Percentiles rank a stretch among this genome's conserved stretches.
These are phyloP conservation scores for Ampelocalamus luodianensis DNA, from an alignment of 176 grass and related monocot genomes.

Conservation along the genomic window DNA sequence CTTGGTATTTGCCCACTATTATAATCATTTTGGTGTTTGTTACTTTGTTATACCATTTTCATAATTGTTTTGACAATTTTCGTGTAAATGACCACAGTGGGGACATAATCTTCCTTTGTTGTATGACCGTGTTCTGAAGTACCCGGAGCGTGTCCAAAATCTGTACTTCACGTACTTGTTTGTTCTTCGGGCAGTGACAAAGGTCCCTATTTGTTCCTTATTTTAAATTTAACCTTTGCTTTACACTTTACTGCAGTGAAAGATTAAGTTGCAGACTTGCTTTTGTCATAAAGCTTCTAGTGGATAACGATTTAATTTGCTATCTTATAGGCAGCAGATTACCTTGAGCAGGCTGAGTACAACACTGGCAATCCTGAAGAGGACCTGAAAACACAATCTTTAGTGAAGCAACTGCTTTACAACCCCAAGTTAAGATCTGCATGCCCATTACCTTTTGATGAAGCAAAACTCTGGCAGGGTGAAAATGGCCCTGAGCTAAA, in stretches of 20 bases:
- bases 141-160: conserved; percentile 84
- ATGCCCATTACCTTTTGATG: conserved; percentile 80
- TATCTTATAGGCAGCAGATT: conserved; percentile 82
- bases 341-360: conserved; percentile 56
- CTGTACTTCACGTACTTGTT: conserved; percentile 93
- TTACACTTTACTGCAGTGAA: not conserved
- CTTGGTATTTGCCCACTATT: conserved; percentile 48
- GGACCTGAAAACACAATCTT: no score
- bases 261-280: not conserved
- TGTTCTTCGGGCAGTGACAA: conserved; percentile 95
- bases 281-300: conserved; percentile 16
- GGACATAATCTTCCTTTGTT: conserved; percentile 77
- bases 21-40: conserved; percentile 20
- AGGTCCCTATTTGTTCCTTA: conserved; percentile 56
- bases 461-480: conserved; percentile 93
- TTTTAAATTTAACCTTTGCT: not conserved
- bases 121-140: conserved; percentile 85
- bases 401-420: conserved; percentile 49
- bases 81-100: conserved; percentile 66
- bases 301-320: conserved; percentile 33
- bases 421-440: conserved; percentile 73
- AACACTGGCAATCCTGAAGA: no score
- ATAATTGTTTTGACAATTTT: conserved; percentile 32
- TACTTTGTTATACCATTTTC: conserved; percentile 12
- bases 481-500: conserved; percentile 88